Conservation (phyloP, 768 basidiomycete genomes). For the Cystofilobasidium bisporidii region DNA sequence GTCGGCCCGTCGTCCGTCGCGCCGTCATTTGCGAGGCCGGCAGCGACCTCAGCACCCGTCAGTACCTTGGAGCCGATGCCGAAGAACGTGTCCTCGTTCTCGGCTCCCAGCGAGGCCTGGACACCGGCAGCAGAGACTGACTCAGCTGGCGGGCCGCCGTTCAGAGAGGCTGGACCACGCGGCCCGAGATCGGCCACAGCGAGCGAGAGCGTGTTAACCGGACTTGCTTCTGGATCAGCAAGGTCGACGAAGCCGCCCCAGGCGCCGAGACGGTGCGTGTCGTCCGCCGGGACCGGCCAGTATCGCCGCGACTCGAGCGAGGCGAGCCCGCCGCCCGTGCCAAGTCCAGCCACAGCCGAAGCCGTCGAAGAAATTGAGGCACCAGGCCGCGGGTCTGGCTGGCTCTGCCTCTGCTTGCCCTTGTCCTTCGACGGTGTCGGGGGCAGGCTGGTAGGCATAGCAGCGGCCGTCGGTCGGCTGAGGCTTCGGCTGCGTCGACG, state of each 20-base stretch:
- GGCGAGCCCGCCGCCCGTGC: neutral
- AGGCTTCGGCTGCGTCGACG: neutral
- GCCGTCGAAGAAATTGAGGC: slow-evolving; percentile 1
- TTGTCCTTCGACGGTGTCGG: neutral
- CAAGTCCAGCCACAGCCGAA: neutral
- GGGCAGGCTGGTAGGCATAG: neutral
- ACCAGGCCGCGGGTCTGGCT: neutral
- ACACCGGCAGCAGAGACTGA: slow-evolving; percentile 29
- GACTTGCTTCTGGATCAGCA: neutral
- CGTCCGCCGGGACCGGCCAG: slow-evolving; percentile 59
- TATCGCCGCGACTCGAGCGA: slow-evolving; percentile 38
- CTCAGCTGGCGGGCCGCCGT: slow-evolving; percentile 30
- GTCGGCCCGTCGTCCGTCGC: slow-evolving; percentile 1
- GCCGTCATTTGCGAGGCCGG: slow-evolving; percentile 7
- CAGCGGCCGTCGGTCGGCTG: neutral
- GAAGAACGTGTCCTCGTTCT: slow-evolving; percentile 38
- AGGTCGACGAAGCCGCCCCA: slow-evolving; percentile 39
- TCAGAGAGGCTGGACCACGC: neutral
- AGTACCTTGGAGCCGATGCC: slow-evolving; percentile 32
- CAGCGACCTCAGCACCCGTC: slow-evolving; percentile 29
- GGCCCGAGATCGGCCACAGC: slow-evolving; percentile 38
- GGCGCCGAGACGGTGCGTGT: slow-evolving; percentile 67
- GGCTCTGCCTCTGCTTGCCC: neutral
- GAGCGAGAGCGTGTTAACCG: slow-evolving; percentile 1
- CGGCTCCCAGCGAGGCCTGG: neutral